Evolutionary conservation across 179 eudicot species (phyloP).

Genomic region (Silene coronaria): DNA sequence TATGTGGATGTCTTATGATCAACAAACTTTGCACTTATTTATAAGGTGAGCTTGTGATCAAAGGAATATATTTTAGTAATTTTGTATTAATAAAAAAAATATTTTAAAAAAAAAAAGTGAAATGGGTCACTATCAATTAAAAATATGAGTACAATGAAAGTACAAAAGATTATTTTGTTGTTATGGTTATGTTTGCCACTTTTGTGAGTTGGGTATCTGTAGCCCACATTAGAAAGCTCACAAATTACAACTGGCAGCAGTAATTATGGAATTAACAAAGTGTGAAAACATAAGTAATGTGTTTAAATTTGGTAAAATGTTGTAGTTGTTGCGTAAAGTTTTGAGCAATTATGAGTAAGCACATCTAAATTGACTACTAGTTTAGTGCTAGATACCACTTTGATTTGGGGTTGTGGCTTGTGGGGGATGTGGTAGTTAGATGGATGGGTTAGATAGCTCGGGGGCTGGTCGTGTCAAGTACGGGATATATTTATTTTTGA

Average conservation of each 20-base stretch:
- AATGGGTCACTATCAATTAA: background rate
- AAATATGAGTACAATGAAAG: slow-evolving; percentile 13
- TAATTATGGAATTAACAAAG: slow-evolving; percentile 7
- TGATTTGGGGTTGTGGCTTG: background rate
- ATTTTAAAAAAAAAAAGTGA: background rate
- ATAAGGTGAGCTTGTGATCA: slow-evolving; percentile 16
- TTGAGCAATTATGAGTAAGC: background rate
- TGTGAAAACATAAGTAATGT: background rate
- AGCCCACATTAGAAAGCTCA: slow-evolving; percentile 8
- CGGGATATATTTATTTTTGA: background rate
- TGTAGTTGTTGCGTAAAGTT: slow-evolving; percentile 7
- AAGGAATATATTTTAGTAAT: background rate
- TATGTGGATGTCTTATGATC: slow-evolving; percentile 3
- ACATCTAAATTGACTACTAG: background rate
- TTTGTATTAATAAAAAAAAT: background rate
- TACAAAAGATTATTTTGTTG: background rate
- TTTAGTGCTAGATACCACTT: background rate
- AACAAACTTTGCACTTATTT: slow-evolving; percentile 15
- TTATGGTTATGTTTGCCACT: slow-evolving; percentile 14
- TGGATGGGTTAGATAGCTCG: no score
- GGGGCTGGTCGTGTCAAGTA: background rate
- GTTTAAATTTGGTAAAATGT: background rate
- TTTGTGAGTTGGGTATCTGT: slow-evolving; percentile 10
- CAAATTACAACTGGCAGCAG: background rate
- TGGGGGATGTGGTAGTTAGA: background rate